Conservation (phyloP, 140 eudicot genomes). For the Stevia rebaudiana region DNA sequence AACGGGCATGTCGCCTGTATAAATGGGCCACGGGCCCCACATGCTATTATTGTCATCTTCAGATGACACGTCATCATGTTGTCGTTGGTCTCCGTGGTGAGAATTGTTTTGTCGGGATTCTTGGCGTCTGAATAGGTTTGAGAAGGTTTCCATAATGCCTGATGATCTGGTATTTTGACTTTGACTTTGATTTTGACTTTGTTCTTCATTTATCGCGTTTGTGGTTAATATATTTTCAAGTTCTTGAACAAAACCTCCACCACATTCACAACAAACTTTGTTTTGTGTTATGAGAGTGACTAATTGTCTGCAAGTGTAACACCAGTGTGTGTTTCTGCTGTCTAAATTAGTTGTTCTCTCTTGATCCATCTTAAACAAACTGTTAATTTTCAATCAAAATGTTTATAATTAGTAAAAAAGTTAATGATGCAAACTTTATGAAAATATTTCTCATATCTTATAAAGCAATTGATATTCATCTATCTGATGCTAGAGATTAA, state of each 20-base stretch:
- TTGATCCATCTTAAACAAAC: conserved; percentile 27
- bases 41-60: conserved; percentile 28
- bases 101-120: conserved; percentile 29
- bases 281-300: conserved; percentile 41
- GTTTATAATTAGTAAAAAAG: not conserved
- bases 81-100: conserved; percentile 35
- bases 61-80: conserved; percentile 31
- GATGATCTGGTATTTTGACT: too few species aligned
- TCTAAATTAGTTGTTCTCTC: conserved; percentile 35
- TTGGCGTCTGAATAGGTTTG: conserved; percentile 57
- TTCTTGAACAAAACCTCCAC: conserved; percentile 66
- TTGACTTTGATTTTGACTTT: conserved; percentile 22
- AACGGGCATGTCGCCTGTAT: conserved; percentile 65
- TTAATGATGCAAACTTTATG: too few species aligned
- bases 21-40: conserved; percentile 68
- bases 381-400: conserved; percentile 16
- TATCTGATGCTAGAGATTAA: not conserved
- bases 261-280: conserved; percentile 47
- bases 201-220: conserved; percentile 26
- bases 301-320: conserved; percentile 61
- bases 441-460: too few species aligned
- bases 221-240: conserved; percentile 43
- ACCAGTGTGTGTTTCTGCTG: conserved; percentile 59
- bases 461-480: not conserved
- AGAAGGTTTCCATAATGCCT: conserved; percentile 55